Percentiles rank a stretch among this genome's conserved stretches.
Conservation (phyloP, 805 yeast species). For the Candida piceae region DNA sequence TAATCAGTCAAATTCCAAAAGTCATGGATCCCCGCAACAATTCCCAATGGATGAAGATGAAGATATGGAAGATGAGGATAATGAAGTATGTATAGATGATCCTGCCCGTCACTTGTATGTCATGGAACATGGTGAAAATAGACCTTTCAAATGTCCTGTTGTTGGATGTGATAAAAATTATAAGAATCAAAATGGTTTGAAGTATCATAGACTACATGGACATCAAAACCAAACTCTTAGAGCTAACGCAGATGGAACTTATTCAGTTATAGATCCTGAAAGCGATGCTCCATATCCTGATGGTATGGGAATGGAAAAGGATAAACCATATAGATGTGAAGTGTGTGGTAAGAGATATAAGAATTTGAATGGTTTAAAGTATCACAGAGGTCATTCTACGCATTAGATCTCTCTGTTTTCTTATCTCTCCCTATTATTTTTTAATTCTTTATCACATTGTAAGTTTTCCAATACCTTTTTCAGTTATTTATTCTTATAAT, state of each 20-base stretch:
- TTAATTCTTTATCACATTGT: neutral
- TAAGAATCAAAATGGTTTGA: slow-evolving; percentile 95
- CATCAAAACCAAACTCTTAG: slow-evolving; percentile 93
- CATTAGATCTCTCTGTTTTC: slow-evolving; percentile 59
- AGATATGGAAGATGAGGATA: slow-evolving; percentile 22
- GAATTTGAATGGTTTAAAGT: slow-evolving; percentile 91
- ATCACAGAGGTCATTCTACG: slow-evolving; percentile 97
- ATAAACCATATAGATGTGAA: slow-evolving; percentile 97
- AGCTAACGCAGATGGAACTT: slow-evolving; percentile 89
- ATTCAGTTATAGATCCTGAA: slow-evolving; percentile 88
- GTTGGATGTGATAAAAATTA: slow-evolving; percentile 97
- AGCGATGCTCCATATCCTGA: slow-evolving; percentile 85
- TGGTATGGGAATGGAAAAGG: slow-evolving; percentile 93
- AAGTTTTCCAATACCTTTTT: neutral
- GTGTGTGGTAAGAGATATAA: slow-evolving; percentile 97
- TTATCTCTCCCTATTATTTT: no score
- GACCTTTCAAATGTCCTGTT: slow-evolving; percentile 96
- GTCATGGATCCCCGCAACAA: no score
- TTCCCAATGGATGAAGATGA: slow-evolving; percentile 33
- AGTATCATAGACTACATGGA: slow-evolving; percentile 93
- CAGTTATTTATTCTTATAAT: neutral
- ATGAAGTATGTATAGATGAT: slow-evolving; percentile 78
- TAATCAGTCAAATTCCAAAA: slow-evolving; percentile 14
- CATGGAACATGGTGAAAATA: slow-evolving; percentile 84
- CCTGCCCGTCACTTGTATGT: slow-evolving; percentile 94